phyloP scores from a whole-genome alignment of 257 asterid genomes.

The Nicotiana tomentosiformis region DNA sequence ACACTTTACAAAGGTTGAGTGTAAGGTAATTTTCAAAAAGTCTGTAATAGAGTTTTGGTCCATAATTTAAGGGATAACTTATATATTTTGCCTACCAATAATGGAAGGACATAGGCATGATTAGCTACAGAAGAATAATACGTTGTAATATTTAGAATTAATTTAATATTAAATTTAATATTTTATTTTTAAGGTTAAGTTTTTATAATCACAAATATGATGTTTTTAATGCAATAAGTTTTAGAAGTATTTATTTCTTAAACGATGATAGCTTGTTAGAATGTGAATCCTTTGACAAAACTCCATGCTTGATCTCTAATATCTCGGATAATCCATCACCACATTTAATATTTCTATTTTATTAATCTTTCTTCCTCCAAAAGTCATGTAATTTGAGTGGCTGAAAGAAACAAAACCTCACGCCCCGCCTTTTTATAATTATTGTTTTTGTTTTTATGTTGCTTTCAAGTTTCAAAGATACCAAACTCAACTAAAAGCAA shows the following conservation, averaged over 20 bases:
- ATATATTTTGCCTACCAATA: no score
- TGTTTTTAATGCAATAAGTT: no score
- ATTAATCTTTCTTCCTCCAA: not conserved
- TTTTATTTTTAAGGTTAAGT: no score
- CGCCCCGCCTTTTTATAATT: not conserved
- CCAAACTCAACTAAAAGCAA: conserved; percentile 3
- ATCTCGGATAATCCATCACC: not conserved
- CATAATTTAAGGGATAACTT: no score
- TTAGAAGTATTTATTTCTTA: no score
- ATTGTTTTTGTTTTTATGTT: not conserved
- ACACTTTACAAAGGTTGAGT: no score
- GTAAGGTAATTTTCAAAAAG: no score
- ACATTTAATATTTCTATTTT: not conserved
- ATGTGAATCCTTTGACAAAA: not conserved
- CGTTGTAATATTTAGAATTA: no score
- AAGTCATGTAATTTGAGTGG: not conserved
- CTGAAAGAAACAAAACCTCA: not conserved
- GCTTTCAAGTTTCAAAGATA: not conserved
- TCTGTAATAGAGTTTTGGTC: no score
- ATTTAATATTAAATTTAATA: no score
- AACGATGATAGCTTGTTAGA: not conserved
- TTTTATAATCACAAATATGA: no score
- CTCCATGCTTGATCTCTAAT: not conserved
- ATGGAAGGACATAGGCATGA: not conserved
- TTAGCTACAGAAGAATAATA: no score